phyloP scores from a whole-genome alignment of 2,329 filamentous ascomycete species.

The Curvularia sp. region DNA sequence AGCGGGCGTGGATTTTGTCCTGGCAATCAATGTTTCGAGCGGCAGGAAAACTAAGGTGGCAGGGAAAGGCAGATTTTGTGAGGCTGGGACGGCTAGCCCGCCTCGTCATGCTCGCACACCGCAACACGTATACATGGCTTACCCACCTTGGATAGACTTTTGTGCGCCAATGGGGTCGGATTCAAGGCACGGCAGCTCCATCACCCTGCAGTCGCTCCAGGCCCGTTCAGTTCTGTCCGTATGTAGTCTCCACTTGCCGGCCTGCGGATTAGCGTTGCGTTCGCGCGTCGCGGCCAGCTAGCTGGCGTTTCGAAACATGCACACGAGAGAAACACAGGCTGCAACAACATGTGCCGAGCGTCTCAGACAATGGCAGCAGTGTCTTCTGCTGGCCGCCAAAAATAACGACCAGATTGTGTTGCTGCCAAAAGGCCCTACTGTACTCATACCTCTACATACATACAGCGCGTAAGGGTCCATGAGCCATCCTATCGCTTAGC shows the following conservation, averaged over 20 bases:
- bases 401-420: background rate
- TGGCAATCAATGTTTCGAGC: slow-evolving; percentile 22
- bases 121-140: slow-evolving; percentile 33
- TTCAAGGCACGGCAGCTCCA: slow-evolving; percentile 1
- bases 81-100: slow-evolving; percentile 29
- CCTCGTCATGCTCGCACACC: slow-evolving; percentile 33
- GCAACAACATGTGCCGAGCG: background rate
- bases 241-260: slow-evolving; percentile 6
- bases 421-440: background rate
- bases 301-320: background rate
- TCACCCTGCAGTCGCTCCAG: slow-evolving; percentile 7
- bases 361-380: background rate
- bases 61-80: slow-evolving; percentile 18
- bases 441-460: background rate
- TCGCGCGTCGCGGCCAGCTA: background rate
- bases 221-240: background rate
- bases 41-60: slow-evolving; percentile 31
- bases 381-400: background rate
- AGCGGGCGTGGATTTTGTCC: slow-evolving; percentile 23
- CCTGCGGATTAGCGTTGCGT: background rate
- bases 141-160: background rate
- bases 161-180: slow-evolving; percentile 6
- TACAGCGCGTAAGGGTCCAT: background rate
- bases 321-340: background rate
- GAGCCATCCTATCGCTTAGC: background rate